phyloP scores from a whole-genome alignment of 192 early-diverging fungal species.

The Backusella westeae region DNA sequence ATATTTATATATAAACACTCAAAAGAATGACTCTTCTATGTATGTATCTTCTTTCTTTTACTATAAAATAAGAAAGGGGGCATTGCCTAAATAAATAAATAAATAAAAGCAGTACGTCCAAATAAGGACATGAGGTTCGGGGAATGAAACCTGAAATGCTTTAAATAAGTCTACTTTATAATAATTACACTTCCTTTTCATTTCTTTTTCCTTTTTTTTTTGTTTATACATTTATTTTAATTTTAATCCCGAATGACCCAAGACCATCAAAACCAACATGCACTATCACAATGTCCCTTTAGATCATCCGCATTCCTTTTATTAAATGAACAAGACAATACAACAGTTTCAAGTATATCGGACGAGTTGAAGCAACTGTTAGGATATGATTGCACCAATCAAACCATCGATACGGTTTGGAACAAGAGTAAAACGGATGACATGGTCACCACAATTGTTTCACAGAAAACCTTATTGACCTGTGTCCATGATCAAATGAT shows the following conservation, averaged over 20 bases:
- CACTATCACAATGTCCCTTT: conserved; percentile 16
- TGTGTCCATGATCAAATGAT: conserved; percentile 11
- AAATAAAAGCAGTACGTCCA: not conserved
- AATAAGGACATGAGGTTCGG: not conserved
- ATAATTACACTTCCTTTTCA: not conserved
- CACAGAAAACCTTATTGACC: conserved; percentile 2
- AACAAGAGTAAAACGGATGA: not conserved
- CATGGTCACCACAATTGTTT: not conserved
- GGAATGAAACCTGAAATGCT: not conserved
- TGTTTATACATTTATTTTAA: not conserved
- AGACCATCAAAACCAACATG: not conserved
- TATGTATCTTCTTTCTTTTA: too few relatives aligned
- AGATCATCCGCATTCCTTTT: conserved; percentile 8
- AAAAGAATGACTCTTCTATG: too few relatives aligned
- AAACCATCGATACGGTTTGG: not conserved
- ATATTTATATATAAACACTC: too few relatives aligned
- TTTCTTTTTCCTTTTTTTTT: not conserved
- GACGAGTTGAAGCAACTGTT: conserved; percentile 5
- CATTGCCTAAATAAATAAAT: not conserved
- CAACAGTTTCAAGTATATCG: not conserved
- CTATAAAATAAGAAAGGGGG: not conserved
- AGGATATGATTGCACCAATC: conserved; percentile 3
- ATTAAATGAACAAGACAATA: conserved; percentile 5
- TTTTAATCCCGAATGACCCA: not conserved
- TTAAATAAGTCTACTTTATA: not conserved